Percentiles rank a stretch among this genome's conserved stretches.
phyloP scores from a whole-genome alignment of 2,329 filamentous ascomycete species.

The Fusarium piperis region DNA sequence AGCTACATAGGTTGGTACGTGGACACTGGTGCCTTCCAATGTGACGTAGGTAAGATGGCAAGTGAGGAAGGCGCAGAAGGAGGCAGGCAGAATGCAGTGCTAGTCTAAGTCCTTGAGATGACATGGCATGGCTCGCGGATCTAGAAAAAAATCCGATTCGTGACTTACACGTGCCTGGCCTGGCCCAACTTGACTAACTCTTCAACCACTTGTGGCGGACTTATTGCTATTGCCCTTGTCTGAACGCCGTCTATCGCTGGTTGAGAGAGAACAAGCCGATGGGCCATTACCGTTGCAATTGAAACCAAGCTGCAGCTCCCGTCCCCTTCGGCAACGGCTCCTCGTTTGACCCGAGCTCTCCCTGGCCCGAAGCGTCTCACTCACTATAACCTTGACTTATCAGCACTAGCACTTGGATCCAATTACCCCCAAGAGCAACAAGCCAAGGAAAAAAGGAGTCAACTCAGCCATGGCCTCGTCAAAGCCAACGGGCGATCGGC shows the following conservation, averaged over 20 bases:
- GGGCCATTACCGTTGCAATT: background rate
- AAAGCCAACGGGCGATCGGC: constrained; percentile 39
- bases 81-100: background rate
- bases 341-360: background rate
- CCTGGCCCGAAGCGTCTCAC: background rate
- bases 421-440: background rate
- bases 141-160: constrained; percentile 1
- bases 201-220: background rate
- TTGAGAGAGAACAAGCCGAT: background rate
- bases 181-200: background rate
- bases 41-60: background rate
- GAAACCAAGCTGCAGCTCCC: background rate
- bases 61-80: background rate
- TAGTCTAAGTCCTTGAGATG: background rate
- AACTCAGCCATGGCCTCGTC: constrained; percentile 12
- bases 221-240: background rate
- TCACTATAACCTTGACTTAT: background rate
- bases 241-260: background rate
- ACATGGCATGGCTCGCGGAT: background rate
- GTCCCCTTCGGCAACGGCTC: background rate
- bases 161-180: background rate
- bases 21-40: background rate
- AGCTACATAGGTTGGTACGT: background rate
- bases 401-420: background rate
- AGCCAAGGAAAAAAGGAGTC: background rate